These are phyloP conservation scores for Nemania serpens DNA, from an alignment of 2,329 filamentous ascomycete species.

Conservation along the genomic window DNA sequence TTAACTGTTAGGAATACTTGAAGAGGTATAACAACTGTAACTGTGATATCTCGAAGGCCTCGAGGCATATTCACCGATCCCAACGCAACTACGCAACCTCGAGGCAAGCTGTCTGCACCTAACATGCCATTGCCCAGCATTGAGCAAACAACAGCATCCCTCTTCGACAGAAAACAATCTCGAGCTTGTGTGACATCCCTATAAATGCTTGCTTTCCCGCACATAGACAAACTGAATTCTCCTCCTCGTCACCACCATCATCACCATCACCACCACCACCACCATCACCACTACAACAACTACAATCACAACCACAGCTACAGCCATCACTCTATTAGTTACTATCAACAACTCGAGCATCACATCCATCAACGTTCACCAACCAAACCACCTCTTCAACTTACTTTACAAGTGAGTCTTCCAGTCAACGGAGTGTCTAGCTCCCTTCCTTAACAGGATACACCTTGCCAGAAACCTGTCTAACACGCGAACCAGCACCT, in stretches of 20 bases:
- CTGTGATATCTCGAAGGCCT: conserved; percentile 8
- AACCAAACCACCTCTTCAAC: not conserved
- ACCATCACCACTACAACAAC: not conserved
- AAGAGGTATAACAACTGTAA: conserved; percentile 9
- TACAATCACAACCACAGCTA: not conserved
- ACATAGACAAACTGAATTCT: conserved; percentile 27
- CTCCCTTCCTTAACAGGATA: conserved; percentile 1
- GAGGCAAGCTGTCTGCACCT: conserved; percentile 8
- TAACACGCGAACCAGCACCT: not conserved
- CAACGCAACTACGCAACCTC: conserved; percentile 2
- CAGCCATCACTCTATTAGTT: not conserved
- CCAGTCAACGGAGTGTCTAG: not conserved
- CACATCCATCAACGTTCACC: not conserved
- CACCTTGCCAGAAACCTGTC: not conserved
- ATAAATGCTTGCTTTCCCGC: conserved; percentile 35
- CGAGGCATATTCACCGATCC: conserved; percentile 23
- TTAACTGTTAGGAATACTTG: conserved; percentile 16
- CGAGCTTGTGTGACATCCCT: conserved; percentile 25
- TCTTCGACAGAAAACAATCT: conserved; percentile 8
- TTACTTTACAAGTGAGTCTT: conserved; percentile 11
- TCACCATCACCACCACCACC: not conserved
- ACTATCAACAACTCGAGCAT: not conserved
- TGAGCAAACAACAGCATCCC: conserved; percentile 20
- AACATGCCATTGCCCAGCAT: conserved; percentile 13
- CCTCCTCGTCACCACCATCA: conserved; percentile 20